Evolutionary conservation across 2,329 filamentous ascomycete genomes (phyloP).

Genomic region (Gnomoniopsis smithogilvyi): DNA sequence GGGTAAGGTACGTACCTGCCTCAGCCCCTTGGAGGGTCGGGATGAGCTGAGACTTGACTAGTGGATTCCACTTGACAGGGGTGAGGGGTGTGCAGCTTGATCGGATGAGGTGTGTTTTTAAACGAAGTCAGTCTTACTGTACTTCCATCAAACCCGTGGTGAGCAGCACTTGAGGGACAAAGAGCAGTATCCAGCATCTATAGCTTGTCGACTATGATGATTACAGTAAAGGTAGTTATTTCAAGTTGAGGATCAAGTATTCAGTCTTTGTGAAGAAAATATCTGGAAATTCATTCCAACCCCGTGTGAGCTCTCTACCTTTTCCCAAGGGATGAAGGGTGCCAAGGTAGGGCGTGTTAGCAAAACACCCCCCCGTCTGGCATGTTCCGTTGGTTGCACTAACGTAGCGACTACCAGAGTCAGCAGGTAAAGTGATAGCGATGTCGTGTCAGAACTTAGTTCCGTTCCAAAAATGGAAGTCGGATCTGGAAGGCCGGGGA

Average conservation of each 20-base stretch:
- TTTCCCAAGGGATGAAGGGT: not conserved
- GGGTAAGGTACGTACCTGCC: not conserved
- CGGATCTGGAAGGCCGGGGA: conserved; percentile 1
- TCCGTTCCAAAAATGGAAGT: conserved; percentile 11
- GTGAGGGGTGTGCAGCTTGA: not conserved
- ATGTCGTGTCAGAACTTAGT: not conserved
- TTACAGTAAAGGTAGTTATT: too few species aligned
- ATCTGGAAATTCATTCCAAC: too few species aligned
- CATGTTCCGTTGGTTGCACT: not conserved
- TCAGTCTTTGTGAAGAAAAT: too few species aligned
- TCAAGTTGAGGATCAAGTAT: too few species aligned
- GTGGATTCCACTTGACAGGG: not conserved
- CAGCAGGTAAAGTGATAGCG: not conserved
- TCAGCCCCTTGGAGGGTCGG: conserved; percentile 8
- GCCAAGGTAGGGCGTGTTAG: not conserved
- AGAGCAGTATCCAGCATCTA: too few species aligned
- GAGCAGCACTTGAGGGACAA: too few species aligned
- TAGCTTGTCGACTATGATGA: too few species aligned
- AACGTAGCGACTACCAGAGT: not conserved
- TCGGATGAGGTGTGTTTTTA: not conserved
- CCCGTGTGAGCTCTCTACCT: too few species aligned
- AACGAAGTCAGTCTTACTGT: not conserved
- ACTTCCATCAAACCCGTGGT: not conserved
- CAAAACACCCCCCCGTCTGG: not conserved
- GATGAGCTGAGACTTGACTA: conserved; percentile 9